Base-by-base conservation (phyloP, 371 early-diverging fungal genomes). In the Batrachochytrium dendrobatidis region DNA sequence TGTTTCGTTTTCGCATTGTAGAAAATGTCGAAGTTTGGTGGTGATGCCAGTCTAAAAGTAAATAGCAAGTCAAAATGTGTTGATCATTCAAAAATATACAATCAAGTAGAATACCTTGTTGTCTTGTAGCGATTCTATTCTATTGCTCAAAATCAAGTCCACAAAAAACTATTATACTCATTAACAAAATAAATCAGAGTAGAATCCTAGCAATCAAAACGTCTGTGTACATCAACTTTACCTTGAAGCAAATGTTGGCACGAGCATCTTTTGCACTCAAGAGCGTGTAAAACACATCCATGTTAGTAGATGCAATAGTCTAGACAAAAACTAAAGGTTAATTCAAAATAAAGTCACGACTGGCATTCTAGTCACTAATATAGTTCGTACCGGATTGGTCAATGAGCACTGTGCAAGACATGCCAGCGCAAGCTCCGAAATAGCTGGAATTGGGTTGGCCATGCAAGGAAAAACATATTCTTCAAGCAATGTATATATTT, bases 351-450 rank as follows among this genome's bases (percentile, higher is more conserved):
- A n/a, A n/a, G n/a, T n/a, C n/a, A n/a, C n/a, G n/a, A n/a, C n/a
- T n/a, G n/a, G n/a, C n/a, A n/a, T n/a, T n/a, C n/a, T n/a, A n/a
- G n/a, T n/a, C n/a, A n/a, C n/a, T n/a, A n/a, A n/a, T n/a, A n/a
- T n/a, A n/a, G n/a, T n/a, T n/a, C n/a, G n/a, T n/a, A n/a, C n/a
- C n/a, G n/a, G n/a, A n/a, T n/a, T n/a, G n/a, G n/a, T 10, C 4
- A 51, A 22, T 3, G 28, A 51, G 51, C 51, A 51, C 25, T 51
- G 51, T 3, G 51, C 51, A 4, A 51, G 51, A n/a, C 51, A 51
- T 3, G 24, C 2, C 4, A 51, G 51, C 3, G 51, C 4, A 6
- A 51, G 5, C 25, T 51, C 25, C 2, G 51, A 51, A 22, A 51
- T 51, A 3, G 51, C 51, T 3, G 25, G 8, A 8, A 51, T 24